Percentiles rank a stretch among this genome's conserved stretches.
These are phyloP conservation scores for Elongisporangium undulatum DNA, from an alignment of 352 stramenopile species.

Conservation along the genomic window DNA sequence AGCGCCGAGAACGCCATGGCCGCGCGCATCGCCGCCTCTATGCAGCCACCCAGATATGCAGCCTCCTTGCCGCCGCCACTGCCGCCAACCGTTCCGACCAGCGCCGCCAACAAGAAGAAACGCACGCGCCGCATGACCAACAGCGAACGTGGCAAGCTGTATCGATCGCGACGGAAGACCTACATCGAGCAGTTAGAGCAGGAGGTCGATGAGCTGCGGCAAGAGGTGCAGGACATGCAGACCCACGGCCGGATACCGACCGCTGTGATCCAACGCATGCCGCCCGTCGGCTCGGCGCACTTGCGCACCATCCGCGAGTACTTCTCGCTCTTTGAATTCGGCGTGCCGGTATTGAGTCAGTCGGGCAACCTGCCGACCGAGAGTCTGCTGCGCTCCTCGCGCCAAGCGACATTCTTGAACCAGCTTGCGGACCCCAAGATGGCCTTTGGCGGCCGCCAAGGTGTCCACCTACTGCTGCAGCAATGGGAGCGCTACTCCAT, in stretches of 20 bases:
- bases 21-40: neutral
- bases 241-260: conserved; percentile 9
- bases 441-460: conserved; percentile 39
- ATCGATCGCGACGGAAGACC: conserved; percentile 43
- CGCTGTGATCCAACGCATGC: conserved; percentile 4
- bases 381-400: conserved; percentile 17
- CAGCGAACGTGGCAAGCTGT: conserved; percentile 59
- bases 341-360: conserved; percentile 27
- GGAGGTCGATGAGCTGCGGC: conserved; percentile 44
- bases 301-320: conserved; percentile 51
- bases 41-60: neutral
- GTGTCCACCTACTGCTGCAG: conserved; percentile 37
- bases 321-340: conserved; percentile 57
- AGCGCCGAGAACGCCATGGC: neutral
- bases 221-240: conserved; percentile 35
- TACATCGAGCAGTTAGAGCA: conserved; percentile 37
- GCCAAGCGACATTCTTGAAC: conserved; percentile 27
- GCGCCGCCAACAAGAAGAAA: conserved; percentile 24
- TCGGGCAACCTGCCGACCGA: conserved; percentile 15
- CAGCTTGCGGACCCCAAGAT: conserved; percentile 44
- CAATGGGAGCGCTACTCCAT: conserved; percentile 69
- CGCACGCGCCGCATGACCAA: conserved; percentile 43
- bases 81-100: conserved; percentile 1
- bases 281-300: conserved; percentile 17
- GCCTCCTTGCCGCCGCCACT: neutral